These are phyloP conservation scores for Tinospora cordifolia DNA, from an alignment of 164 flowering plant genomes.

Conservation along the genomic window DNA sequence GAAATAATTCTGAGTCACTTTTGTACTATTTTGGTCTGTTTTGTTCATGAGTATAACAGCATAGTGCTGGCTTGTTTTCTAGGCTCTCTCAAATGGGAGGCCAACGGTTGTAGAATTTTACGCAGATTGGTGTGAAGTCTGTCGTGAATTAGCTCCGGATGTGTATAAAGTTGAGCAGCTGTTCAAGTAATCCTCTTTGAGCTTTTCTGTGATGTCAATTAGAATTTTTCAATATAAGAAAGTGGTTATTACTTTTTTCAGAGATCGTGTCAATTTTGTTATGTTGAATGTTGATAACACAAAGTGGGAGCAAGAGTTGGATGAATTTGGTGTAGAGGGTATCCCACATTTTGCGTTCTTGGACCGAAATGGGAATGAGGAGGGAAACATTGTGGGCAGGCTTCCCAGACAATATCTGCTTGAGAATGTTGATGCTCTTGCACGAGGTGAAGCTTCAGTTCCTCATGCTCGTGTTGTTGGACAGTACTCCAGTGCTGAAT, in stretches of 20 bases:
- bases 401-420: slow-evolving; percentile 60
- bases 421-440: slow-evolving; percentile 83
- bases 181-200: slow-evolving; percentile 58
- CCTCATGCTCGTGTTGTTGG: slow-evolving; percentile 89
- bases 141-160: slow-evolving; percentile 91
- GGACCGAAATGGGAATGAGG: slow-evolving; percentile 82
- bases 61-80: slow-evolving; percentile 9
- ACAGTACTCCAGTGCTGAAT: slow-evolving; percentile 70
- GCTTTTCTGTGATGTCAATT: not conserved
- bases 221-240: not conserved
- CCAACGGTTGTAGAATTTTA: slow-evolving; percentile 98
- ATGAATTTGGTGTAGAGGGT: slow-evolving; percentile 98
- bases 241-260: slow-evolving; percentile 15
- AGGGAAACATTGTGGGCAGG: slow-evolving; percentile 87
- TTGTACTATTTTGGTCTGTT: not conserved
- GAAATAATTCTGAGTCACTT: not conserved
- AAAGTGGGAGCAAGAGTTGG: slow-evolving; percentile 97
- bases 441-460: slow-evolving; percentile 60
- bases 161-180: slow-evolving; percentile 90
- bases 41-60: slow-evolving; percentile 2
- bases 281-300: slow-evolving; percentile 99
- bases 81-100: slow-evolving; percentile 91
- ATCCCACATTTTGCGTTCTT: slow-evolving; percentile 97
- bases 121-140: slow-evolving; percentile 99
- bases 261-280: slow-evolving; percentile 88